Percentiles rank a stretch among this genome's conserved stretches.
phyloP scores from a whole-genome alignment of 306 rosid species.

The Ormosia semicastrata region DNA sequence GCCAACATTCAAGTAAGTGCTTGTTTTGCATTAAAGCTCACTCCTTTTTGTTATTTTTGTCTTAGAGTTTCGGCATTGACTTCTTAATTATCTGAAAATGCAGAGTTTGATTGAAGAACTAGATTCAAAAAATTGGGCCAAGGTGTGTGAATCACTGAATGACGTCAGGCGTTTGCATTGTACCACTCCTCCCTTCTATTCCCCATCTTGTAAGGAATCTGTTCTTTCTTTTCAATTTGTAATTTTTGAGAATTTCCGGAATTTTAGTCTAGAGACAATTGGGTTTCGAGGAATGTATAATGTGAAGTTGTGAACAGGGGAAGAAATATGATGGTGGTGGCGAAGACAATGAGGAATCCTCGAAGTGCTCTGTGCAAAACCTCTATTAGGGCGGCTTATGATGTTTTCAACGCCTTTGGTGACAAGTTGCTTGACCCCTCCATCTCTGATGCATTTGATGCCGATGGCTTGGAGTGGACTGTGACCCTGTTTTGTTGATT shows the following conservation, averaged over 20 bases:
- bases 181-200: slow-evolving; percentile 56
- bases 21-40: not conserved
- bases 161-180: slow-evolving; percentile 70
- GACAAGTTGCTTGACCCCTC: slow-evolving; percentile 64
- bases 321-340: slow-evolving; percentile 58
- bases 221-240: not conserved
- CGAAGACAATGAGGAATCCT: slow-evolving; percentile 89
- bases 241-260: not conserved
- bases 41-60: not conserved
- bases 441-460: slow-evolving; percentile 48
- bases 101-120: slow-evolving; percentile 67
- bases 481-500: not conserved
- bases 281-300: slow-evolving; percentile 19
- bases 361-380: slow-evolving; percentile 90
- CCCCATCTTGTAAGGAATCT: slow-evolving; percentile 49
- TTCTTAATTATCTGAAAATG: not conserved
- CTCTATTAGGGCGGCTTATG: slow-evolving; percentile 85
- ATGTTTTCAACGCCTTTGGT: slow-evolving; percentile 70
- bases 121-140: slow-evolving; percentile 75
- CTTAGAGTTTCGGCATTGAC: not conserved
- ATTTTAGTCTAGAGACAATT: not conserved
- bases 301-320: slow-evolving; percentile 44
- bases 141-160: slow-evolving; percentile 75
- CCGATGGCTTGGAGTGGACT: slow-evolving; percentile 63
- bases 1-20: slow-evolving; percentile 54